A percentile compares a stretch with the other conserved stretches of the same genome.
Evolutionary conservation across 1,284 basidiomycete genomes (phyloP).

Genomic region (Ustilago sp.): DNA sequence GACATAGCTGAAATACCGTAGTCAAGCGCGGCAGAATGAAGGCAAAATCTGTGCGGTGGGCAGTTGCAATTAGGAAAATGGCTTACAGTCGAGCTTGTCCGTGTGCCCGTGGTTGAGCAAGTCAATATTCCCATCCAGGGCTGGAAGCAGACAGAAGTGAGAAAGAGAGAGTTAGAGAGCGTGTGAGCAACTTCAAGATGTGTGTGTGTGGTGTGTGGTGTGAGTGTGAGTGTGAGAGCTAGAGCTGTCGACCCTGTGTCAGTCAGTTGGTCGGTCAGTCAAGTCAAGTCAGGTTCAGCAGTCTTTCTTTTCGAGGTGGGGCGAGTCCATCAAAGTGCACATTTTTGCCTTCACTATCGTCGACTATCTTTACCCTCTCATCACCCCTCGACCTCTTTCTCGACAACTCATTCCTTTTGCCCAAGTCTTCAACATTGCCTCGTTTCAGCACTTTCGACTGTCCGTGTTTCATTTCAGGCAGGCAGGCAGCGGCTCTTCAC

Average conservation of each 20-base stretch:
- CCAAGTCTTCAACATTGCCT: slow-evolving; percentile 8
- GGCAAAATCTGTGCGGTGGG: slow-evolving; percentile 1
- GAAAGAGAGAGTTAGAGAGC: not conserved
- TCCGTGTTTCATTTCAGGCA: slow-evolving; percentile 8
- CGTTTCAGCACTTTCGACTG: slow-evolving; percentile 12
- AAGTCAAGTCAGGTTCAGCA: not conserved
- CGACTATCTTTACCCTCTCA: slow-evolving; percentile 1
- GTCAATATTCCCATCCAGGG: not conserved
- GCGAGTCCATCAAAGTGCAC: slow-evolving; percentile 18
- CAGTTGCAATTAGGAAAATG: not conserved
- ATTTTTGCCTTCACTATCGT: slow-evolving; percentile 1
- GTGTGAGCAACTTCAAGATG: slow-evolving; percentile 1
- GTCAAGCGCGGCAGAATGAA: not conserved
- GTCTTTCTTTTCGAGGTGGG: slow-evolving; percentile 12
- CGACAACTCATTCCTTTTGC: slow-evolving; percentile 12
- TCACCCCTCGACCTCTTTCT: slow-evolving; percentile 2
- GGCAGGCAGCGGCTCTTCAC: slow-evolving; percentile 15
- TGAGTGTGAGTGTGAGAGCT: not conserved
- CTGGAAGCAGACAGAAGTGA: not conserved
- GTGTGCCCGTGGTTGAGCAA: not conserved
- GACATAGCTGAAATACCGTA: slow-evolving; percentile 3
- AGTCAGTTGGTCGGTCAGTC: slow-evolving; percentile 22
- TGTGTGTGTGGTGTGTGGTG: not conserved
- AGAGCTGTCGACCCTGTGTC: slow-evolving; percentile 25
- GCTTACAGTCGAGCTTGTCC: slow-evolving; percentile 1